Percentiles rank a stretch among this genome's conserved stretches.
phyloP scores from a whole-genome alignment of 176 grass and related monocot genomes.

The Urochloa ruziziensis region DNA sequence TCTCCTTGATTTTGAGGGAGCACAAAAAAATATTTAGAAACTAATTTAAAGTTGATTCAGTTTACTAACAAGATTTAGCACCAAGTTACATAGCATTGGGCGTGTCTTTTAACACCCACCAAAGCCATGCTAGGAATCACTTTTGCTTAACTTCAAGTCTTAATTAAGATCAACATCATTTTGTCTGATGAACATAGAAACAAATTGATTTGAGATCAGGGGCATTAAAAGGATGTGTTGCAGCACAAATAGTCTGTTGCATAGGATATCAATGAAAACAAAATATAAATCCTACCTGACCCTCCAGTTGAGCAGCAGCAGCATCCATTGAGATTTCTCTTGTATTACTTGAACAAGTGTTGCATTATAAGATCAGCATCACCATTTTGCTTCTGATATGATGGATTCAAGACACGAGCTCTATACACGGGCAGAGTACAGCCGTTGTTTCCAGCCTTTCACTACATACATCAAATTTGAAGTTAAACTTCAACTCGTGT shows the following conservation, averaged over 20 bases:
- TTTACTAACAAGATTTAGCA: too few relatives aligned
- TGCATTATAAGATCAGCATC: background rate
- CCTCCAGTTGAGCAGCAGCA: background rate
- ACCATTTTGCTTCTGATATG: background rate
- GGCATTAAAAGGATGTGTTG: too few relatives aligned
- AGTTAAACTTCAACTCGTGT: background rate
- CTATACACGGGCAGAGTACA: too few relatives aligned
- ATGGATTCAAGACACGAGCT: background rate
- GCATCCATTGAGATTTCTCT: background rate
- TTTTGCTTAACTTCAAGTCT: too few relatives aligned
- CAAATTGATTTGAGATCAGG: too few relatives aligned
- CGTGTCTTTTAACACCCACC: too few relatives aligned
- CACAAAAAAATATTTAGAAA: too few relatives aligned
- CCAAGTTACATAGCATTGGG: too few relatives aligned
- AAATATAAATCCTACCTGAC: background rate
- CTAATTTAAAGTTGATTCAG: too few relatives aligned
- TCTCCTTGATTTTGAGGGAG: too few relatives aligned
- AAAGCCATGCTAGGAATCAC: too few relatives aligned
- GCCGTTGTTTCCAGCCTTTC: background rate
- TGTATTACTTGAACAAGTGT: background rate
- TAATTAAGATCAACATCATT: background rate
- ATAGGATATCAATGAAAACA: background rate
- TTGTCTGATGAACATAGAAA: background rate
- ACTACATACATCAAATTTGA: background rate
- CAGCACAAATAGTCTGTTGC: background rate